Evolutionary conservation across 441 rosid species (phyloP), one percentile per base, ranked within the genome.

Genomic region (Aleurites moluccanus): DNA sequence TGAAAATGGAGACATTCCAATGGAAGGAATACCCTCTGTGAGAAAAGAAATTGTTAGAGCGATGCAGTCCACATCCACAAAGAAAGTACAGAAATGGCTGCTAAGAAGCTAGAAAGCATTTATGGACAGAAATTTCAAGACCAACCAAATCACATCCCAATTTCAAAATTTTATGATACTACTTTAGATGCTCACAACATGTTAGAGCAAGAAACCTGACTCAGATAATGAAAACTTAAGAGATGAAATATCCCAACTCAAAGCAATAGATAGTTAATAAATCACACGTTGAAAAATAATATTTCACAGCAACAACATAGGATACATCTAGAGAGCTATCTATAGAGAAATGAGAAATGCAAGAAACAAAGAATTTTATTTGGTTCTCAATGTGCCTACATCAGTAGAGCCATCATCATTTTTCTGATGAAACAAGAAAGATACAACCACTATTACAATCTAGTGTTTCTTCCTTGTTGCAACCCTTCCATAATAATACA

Each of bases 1-100:
- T 71, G 97, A 73, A 86, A 89, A 91, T 50, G 99, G 99, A 83
- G 99, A 86, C 88, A 94, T 83, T 75, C 97, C 97, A 47, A 90
- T 64, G 9, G 97, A 88, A 77, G 97, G 93, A 84, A 95, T 89
- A 40, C 97, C 96, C 91, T 85, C 99, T 93, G 93, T 86, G 30
- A 81, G 53, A 73, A 85, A 60, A 71, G 25, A 65, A 49, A 63
- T 55, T 44, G 73, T 78, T 61, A 79, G 53, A 68, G 47, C 40
- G 45, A 27, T 44, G 52, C 60, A 67, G 20, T 56, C 30, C 64
- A 67, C 65, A 30, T 66, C 71, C 64, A 57, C 50, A 65, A 45
- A 44, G 21, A 67, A 33, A 59, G 38, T 63, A 69, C 65, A 73
- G 64, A 68, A 71, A 78, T 28, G 20, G 50, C 53, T 61, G 53